phyloP scores from a whole-genome alignment of 164 flowering plant genomes.

The Annona cherimola region DNA sequence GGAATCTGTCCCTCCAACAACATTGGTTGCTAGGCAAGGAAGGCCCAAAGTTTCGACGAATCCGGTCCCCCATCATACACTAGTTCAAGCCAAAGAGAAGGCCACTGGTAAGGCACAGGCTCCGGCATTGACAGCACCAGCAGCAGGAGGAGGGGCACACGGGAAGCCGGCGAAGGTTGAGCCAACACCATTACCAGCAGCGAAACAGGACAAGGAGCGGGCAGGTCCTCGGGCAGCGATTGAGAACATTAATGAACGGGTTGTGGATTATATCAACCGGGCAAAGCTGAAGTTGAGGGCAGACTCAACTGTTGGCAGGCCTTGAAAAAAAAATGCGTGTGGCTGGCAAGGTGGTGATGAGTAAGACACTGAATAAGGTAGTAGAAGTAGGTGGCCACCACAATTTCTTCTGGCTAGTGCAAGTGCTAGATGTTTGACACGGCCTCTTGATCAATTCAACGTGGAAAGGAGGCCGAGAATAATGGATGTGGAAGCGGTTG shows the following conservation, averaged over 20 bases:
- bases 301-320: no score
- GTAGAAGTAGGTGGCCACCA: no score
- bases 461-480: no score
- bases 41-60: neutral
- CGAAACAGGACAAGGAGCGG: neutral
- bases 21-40: neutral
- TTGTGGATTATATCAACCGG: neutral
- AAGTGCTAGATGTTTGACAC: no score
- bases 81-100: no score
- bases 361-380: no score
- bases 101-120: neutral
- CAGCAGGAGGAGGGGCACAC: neutral
- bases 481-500: no score
- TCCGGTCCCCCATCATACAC: neutral
- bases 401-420: no score
- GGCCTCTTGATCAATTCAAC: no score
- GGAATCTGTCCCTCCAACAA: neutral
- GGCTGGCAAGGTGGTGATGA: no score
- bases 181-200: neutral
- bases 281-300: neutral
- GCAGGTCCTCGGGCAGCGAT: neutral
- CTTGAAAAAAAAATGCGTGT: no score
- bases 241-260: constrained; percentile 5
- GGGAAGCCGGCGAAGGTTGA: neutral
- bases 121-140: neutral